phyloP scores from a whole-genome alignment of 148 eudicot genomes.

The Chenopodium quinoa region DNA sequence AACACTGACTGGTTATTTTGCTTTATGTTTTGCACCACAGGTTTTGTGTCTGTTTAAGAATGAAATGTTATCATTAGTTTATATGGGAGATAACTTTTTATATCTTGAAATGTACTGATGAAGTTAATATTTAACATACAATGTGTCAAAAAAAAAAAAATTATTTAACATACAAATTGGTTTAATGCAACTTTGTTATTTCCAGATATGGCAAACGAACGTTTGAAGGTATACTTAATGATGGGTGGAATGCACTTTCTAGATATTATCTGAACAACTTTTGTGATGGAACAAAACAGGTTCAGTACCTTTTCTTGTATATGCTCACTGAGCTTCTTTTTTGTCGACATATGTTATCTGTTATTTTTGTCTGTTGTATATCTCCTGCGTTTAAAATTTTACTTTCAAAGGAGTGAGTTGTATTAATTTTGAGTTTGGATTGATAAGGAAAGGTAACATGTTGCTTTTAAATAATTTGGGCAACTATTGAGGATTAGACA shows the following conservation, averaged over 20 bases:
- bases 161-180: neutral
- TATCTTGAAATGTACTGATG: neutral
- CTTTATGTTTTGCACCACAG: neutral
- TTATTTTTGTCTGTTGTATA: conserved; percentile 2
- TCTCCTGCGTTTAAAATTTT: neutral
- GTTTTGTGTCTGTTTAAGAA: neutral
- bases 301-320: conserved; percentile 24
- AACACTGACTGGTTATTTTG: neutral
- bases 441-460: neutral
- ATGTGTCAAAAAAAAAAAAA: neutral
- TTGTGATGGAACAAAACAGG: conserved; percentile 92
- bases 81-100: neutral
- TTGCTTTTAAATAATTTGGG: neutral
- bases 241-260: conserved; percentile 69
- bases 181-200: conserved; percentile 9
- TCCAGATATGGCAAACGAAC: conserved; percentile 83
- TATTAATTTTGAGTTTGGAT: neutral
- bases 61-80: neutral
- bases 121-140: neutral
- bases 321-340: neutral
- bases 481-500: neutral
- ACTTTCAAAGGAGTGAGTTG: neutral
- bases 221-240: conserved; percentile 68
- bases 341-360: neutral
- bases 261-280: conserved; percentile 95